phyloP scores from a whole-genome alignment of 2,329 filamentous ascomycete genomes.

The Aspergillus pseudonomiae region DNA sequence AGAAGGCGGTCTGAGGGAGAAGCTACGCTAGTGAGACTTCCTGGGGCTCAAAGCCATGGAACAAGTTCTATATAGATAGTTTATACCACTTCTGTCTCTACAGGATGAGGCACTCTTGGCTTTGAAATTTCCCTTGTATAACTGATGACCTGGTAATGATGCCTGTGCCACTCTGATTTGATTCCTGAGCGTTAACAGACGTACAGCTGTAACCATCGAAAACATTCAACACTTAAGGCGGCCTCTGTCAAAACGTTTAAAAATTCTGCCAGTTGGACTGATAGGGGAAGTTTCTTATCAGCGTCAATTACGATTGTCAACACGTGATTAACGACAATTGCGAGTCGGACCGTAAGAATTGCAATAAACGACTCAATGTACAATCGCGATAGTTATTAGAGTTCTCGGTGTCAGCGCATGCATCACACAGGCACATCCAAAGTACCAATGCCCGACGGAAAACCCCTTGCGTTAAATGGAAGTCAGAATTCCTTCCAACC shows the following conservation, averaged over 20 bases:
- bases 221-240: not conserved
- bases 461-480: slow-evolving; percentile 18
- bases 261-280: not conserved
- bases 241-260: not conserved
- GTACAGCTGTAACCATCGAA: no score
- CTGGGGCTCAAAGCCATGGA: not conserved
- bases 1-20: not conserved
- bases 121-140: not conserved
- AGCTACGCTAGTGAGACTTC: not conserved
- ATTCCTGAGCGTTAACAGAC: no score
- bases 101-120: not conserved
- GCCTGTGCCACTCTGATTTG: not conserved
- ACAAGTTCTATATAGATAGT: no score
- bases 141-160: accelerated
- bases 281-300: not conserved
- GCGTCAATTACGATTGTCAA: not conserved
- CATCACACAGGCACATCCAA: not conserved
- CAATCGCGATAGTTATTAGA: not conserved
- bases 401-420: not conserved
- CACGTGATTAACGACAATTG: not conserved
- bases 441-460: slow-evolving; percentile 25
- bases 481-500: slow-evolving; percentile 25
- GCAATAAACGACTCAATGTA: not conserved
- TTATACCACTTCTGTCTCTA: not conserved
- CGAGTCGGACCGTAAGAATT: not conserved